These are phyloP conservation scores for Fusarium tupiense DNA, from an alignment of 2,329 filamentous ascomycete genomes.

Conservation along the genomic window DNA sequence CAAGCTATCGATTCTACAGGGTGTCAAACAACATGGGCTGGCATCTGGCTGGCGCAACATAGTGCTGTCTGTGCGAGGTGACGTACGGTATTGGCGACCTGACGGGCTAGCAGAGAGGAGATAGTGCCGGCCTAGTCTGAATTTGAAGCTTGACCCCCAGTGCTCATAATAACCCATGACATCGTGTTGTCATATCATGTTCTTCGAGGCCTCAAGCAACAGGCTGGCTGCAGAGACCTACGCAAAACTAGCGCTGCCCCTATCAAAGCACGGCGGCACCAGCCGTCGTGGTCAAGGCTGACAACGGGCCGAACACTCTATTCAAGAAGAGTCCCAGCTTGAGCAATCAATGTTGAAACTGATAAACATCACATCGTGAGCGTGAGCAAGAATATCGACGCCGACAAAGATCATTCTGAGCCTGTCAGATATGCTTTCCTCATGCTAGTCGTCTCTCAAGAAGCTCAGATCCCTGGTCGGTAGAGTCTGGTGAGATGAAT, in stretches of 20 bases:
- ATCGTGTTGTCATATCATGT: constrained; percentile 43
- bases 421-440: not conserved
- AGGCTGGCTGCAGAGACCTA: constrained; percentile 40
- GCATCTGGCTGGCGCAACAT: constrained; percentile 16
- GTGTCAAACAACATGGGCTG: constrained; percentile 17
- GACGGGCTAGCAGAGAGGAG: constrained; percentile 14
- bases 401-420: not conserved
- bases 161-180: constrained; percentile 11
- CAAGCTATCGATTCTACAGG: constrained; percentile 24
- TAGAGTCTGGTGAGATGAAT: constrained; percentile 40
- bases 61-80: constrained; percentile 29
- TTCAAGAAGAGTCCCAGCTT: not conserved
- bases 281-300: constrained; percentile 31
- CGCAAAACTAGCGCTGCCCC: constrained; percentile 23
- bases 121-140: constrained; percentile 14
- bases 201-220: constrained; percentile 9
- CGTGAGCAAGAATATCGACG: not conserved
- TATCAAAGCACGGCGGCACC: constrained; percentile 32
- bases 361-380: not conserved
- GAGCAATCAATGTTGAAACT: not conserved
- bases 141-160: constrained; percentile 26
- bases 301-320: constrained; percentile 20
- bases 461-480: constrained; percentile 9
- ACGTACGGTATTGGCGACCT: constrained; percentile 30
- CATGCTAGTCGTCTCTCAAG: not conserved